Percentiles rank a stretch among this genome's conserved stretches.
Evolutionary conservation across 2,329 filamentous ascomycete genomes (phyloP).

Genomic region (Hypoxylon sp.): DNA sequence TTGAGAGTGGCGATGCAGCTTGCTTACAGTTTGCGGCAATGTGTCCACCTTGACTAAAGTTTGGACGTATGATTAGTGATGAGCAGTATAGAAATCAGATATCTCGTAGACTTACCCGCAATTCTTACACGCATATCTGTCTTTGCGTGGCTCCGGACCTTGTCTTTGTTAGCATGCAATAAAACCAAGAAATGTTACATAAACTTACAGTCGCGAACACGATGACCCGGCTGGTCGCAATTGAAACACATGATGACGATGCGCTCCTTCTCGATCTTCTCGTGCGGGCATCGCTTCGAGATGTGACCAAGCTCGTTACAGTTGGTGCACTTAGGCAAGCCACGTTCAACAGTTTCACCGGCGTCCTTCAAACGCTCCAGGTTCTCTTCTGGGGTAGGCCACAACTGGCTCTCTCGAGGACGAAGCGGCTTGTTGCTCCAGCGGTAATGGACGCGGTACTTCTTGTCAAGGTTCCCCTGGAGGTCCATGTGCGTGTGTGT

Average conservation of each 20-base stretch:
- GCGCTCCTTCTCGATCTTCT: slow-evolving; percentile 65
- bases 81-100: not conserved
- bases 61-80: slow-evolving; percentile 27
- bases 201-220: slow-evolving; percentile 76
- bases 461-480: slow-evolving; percentile 76
- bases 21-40: slow-evolving; percentile 64
- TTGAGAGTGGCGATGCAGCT: slow-evolving; percentile 41
- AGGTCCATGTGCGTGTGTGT: slow-evolving; percentile 80
- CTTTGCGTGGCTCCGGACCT: slow-evolving; percentile 72
- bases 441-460: slow-evolving; percentile 75
- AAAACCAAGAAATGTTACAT: not conserved
- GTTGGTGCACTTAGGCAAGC: slow-evolving; percentile 73
- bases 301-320: slow-evolving; percentile 76
- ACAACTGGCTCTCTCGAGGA: slow-evolving; percentile 70
- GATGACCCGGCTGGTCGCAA: slow-evolving; percentile 75
- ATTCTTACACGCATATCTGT: slow-evolving; percentile 78
- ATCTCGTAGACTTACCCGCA: slow-evolving; percentile 65
- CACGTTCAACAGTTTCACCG: slow-evolving; percentile 73
- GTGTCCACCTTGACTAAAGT: slow-evolving; percentile 65
- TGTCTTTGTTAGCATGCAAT: slow-evolving; percentile 36
- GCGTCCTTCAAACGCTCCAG: slow-evolving; percentile 74
- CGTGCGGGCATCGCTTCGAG: slow-evolving; percentile 71
- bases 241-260: slow-evolving; percentile 73
- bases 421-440: slow-evolving; percentile 70
- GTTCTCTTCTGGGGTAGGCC: slow-evolving; percentile 74